Conservation (phyloP, 2,329 filamentous ascomycete genomes). For the Myriosclerotinia curreyana region DNA sequence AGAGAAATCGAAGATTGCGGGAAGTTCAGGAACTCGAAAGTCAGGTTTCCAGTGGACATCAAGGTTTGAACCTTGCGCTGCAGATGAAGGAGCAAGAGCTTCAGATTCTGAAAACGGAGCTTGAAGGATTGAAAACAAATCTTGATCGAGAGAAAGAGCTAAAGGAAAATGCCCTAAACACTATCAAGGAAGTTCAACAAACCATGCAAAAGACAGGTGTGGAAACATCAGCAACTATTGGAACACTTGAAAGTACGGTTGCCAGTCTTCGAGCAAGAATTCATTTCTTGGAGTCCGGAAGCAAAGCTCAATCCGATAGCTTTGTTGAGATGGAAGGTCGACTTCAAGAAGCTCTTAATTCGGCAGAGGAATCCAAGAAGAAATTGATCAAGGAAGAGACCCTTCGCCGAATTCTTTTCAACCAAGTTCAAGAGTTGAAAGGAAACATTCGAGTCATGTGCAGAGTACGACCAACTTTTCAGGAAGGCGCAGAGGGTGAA, state of each 20-base stretch:
- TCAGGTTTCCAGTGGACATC: conserved; percentile 48
- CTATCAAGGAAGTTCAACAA: conserved; percentile 48
- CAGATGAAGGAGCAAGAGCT: conserved; percentile 52
- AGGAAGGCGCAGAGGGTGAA: conserved; percentile 54
- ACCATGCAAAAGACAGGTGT: conserved; percentile 48
- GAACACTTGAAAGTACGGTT: conserved; percentile 70
- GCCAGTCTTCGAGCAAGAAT: conserved; percentile 77
- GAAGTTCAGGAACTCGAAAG: conserved; percentile 64
- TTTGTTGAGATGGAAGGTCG: conserved; percentile 78
- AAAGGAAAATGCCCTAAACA: conserved; percentile 41
- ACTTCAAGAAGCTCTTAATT: conserved; percentile 71
- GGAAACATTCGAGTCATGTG: conserved; percentile 99
- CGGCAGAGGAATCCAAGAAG: conserved; percentile 67
- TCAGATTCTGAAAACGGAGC: conserved; percentile 47
- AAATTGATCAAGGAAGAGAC: conserved; percentile 92
- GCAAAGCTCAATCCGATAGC: conserved; percentile 81
- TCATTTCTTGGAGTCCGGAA: conserved; percentile 85
- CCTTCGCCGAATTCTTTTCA: conserved; percentile 85
- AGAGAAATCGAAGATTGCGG: conserved; percentile 54
- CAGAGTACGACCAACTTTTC: conserved; percentile 75
- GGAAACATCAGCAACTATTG: conserved; percentile 58
- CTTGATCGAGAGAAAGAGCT: conserved; percentile 60
- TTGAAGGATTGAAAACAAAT: conserved; percentile 49
- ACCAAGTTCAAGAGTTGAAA: conserved; percentile 96
- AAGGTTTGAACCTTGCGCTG: conserved; percentile 36